Percentiles rank a stretch among this genome's conserved stretches.
Evolutionary conservation across 148 eudicot species (phyloP).

Genomic region (Cornus controversa): DNA sequence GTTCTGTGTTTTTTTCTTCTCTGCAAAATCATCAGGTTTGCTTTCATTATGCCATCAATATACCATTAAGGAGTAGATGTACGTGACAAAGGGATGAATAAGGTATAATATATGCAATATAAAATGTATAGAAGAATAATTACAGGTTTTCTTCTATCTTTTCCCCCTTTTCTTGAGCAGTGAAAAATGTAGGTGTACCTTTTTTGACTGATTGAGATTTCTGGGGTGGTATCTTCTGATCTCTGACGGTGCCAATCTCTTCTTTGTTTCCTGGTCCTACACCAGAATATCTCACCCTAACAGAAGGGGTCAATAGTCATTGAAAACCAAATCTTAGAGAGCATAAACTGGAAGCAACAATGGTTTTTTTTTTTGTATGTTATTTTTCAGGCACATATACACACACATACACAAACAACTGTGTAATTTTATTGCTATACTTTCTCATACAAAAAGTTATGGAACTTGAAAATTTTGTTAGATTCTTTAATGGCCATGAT

Average conservation of each 20-base stretch:
- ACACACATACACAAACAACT: too few species aligned
- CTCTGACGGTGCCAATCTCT: conserved; percentile 17
- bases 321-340: neutral
- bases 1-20: conserved; percentile 41
- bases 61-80: neutral
- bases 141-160: neutral
- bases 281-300: conserved; percentile 29
- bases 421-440: too few species aligned
- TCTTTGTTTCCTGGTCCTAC: conserved; percentile 18
- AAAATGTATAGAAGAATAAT: too few species aligned
- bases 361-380: neutral
- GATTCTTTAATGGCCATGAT: too few species aligned
- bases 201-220: conserved; percentile 26
- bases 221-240: conserved; percentile 24
- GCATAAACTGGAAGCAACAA: neutral
- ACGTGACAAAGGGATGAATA: too few species aligned
- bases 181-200: conserved; percentile 10
- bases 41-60: neutral
- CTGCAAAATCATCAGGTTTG: conserved; percentile 22
- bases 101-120: neutral
- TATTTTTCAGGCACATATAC: too few species aligned
- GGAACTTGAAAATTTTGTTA: too few species aligned
- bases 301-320: conserved; percentile 6
- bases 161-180: neutral
- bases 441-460: too few species aligned